Base-by-base conservation (phyloP, 73 alveolate species). In the Uronychia setigera region DNA sequence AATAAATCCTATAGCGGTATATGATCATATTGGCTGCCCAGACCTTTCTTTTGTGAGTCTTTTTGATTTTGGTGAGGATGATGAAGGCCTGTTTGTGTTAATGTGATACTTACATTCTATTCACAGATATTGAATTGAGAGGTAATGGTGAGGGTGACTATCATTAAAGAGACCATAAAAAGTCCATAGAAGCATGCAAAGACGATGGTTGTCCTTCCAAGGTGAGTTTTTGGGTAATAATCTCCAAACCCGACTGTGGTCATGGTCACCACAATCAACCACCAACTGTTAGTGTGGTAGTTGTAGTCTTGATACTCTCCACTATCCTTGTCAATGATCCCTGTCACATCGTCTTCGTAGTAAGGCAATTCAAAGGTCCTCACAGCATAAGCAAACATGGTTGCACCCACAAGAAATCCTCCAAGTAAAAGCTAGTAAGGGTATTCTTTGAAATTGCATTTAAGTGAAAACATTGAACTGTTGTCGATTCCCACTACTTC, bases 171-270 rank as follows among this genome's bases (percentile, higher is more conserved):
- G 9, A 89, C 89, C 26, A 80, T 35, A 35, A 89, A 86, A 26
- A 88, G 35, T 58, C 97, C 97, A 58, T 77, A 88, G 80, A 92
- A 34, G 82, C 92, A 84, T 1, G 92, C 87, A 32, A 89, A 13
- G 1, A 77, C 67, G 26, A 88, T 80, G 9, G 82, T 60, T 5
- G 80, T 27, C 32, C 97, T 83, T 35, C 97, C 97, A 31, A 83
- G 89, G 74, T 83, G 86, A 28, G 97, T 84, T 35, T 67, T 82
- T 26, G 95, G 93, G 60, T 59, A 92, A 80, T 46, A 83, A 84
- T 92, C 97, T 19, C 97, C 97, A 85, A 82, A 92, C 28, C 97
- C 97, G 0, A 92, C 95, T 19, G 97, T 92, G 28, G 97, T 90
- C 89, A 92, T 92, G 26, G 97, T 89, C 32, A 92, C 86, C 31